Conservation (phyloP, 768 basidiomycete species). For the Boletus rubroflammeus region DNA sequence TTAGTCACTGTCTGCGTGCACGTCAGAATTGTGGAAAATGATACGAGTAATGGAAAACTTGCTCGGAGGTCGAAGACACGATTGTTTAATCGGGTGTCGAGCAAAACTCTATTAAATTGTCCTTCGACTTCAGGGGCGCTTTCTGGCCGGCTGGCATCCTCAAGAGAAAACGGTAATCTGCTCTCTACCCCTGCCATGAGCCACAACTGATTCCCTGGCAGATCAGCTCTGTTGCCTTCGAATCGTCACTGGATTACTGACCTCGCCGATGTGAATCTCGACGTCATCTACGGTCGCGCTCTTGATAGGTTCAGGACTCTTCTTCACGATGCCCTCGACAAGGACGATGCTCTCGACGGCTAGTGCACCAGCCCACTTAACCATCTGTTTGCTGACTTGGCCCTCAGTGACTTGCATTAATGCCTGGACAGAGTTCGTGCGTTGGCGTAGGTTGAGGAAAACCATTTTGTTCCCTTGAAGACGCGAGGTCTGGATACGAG, state of each 20-base stretch:
- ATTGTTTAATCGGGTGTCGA: slow-evolving; percentile 94
- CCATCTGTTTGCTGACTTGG: slow-evolving; percentile 94
- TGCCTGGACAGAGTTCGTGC: slow-evolving; percentile 83
- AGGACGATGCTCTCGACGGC: slow-evolving; percentile 88
- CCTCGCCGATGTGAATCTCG: slow-evolving; percentile 83
- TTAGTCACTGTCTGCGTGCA: slow-evolving; percentile 79
- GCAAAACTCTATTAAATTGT: slow-evolving; percentile 75
- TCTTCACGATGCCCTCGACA: slow-evolving; percentile 79
- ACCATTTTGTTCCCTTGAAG: slow-evolving; percentile 95
- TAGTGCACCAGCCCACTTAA: slow-evolving; percentile 81
- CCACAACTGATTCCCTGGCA: slow-evolving; percentile 54
- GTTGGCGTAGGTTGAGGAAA: slow-evolving; percentile 89
- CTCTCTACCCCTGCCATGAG: slow-evolving; percentile 76
- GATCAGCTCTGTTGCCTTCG: background rate
- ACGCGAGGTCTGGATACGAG: slow-evolving; percentile 86
- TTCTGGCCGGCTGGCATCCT: slow-evolving; percentile 88
- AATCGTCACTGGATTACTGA: slow-evolving; percentile 29
- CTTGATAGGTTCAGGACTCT: slow-evolving; percentile 82
- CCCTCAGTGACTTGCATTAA: slow-evolving; percentile 68
- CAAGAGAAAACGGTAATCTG: slow-evolving; percentile 85
- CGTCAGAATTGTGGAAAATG: slow-evolving; percentile 5
- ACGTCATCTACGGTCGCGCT: slow-evolving; percentile 84
- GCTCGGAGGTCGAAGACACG: slow-evolving; percentile 92
- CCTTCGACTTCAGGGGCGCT: slow-evolving; percentile 57
- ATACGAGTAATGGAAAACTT: slow-evolving; percentile 27